A percentile compares a stretch with the other conserved stretches of the same genome.
phyloP scores from a whole-genome alignment of 2,329 filamentous ascomycete species.

The Talaromyces marneffei region DNA sequence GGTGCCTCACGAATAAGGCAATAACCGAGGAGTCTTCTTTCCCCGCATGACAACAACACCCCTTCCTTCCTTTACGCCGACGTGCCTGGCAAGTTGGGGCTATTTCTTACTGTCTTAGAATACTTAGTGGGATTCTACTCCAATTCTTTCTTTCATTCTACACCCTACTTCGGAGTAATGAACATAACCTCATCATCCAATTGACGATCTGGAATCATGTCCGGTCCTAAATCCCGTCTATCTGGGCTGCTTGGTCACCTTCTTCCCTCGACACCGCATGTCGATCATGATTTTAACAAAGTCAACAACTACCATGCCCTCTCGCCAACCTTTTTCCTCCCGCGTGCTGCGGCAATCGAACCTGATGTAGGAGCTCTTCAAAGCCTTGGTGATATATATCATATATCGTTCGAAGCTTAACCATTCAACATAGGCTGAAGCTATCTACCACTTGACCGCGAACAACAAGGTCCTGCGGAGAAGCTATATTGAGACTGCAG shows the following conservation, averaged over 20 bases:
- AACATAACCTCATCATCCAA: neutral
- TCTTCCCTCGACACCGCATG: slow-evolving; percentile 5
- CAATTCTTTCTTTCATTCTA: neutral
- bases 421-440: slow-evolving; percentile 60
- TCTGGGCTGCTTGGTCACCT: slow-evolving; percentile 29
- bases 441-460: slow-evolving; percentile 78
- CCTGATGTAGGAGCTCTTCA: slow-evolving; percentile 52
- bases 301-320: slow-evolving; percentile 52
- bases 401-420: neutral
- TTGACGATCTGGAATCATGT: slow-evolving; percentile 17
- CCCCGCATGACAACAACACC: neutral
- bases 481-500: slow-evolving; percentile 74
- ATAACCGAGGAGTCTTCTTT: neutral
- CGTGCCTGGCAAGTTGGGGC: neutral
- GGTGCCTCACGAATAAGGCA: neutral
- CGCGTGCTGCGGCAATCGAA: slow-evolving; percentile 80
- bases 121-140: neutral
- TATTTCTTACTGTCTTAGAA: neutral
- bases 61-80: neutral
- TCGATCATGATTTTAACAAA: slow-evolving; percentile 1
- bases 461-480: slow-evolving; percentile 69
- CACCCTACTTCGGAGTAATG: neutral
- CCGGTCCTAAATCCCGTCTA: slow-evolving; percentile 23
- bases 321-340: slow-evolving; percentile 80
- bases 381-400: no score